These are phyloP conservation scores for Schizochytrium sp. DNA, from an alignment of 108 stramenopile species.

Conservation along the genomic window DNA sequence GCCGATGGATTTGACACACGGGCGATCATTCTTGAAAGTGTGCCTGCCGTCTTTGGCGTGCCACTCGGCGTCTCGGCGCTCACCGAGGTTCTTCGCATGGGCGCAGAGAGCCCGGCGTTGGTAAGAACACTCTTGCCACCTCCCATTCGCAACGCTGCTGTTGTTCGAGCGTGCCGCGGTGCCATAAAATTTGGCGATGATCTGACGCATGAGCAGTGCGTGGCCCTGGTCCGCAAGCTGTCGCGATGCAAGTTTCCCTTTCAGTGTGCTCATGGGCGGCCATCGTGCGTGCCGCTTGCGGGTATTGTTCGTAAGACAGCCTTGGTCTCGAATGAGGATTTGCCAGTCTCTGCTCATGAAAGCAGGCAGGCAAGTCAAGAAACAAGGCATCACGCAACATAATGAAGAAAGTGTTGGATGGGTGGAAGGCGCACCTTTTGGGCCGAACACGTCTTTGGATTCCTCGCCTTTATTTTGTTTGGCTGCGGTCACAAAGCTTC, in stretches of 20 bases:
- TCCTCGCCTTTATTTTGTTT: no score
- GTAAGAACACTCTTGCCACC: background rate
- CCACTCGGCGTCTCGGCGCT: background rate
- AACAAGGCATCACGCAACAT: no score
- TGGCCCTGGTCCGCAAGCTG: background rate
- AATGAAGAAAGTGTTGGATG: no score
- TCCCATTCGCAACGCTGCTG: background rate
- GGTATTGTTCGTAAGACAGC: background rate
- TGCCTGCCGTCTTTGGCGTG: background rate
- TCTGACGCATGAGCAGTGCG: background rate
- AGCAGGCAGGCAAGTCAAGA: no score
- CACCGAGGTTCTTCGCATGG: background rate
- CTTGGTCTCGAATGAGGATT: no score
- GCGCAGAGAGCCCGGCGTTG: background rate
- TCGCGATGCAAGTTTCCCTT: background rate
- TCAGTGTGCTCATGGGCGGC: constrained; percentile 21
- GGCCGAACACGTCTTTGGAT: no score
- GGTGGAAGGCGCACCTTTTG: no score
- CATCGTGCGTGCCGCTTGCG: background rate
- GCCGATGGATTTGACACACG: background rate
- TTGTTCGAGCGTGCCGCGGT: background rate
- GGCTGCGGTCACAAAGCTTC: no score
- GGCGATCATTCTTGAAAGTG: background rate
- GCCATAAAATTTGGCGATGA: constrained; percentile 21
- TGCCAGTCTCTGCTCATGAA: no score